These are phyloP conservation scores for Cryphonectria carpinicola DNA, from an alignment of 2,329 filamentous ascomycete species.

Conservation along the genomic window DNA sequence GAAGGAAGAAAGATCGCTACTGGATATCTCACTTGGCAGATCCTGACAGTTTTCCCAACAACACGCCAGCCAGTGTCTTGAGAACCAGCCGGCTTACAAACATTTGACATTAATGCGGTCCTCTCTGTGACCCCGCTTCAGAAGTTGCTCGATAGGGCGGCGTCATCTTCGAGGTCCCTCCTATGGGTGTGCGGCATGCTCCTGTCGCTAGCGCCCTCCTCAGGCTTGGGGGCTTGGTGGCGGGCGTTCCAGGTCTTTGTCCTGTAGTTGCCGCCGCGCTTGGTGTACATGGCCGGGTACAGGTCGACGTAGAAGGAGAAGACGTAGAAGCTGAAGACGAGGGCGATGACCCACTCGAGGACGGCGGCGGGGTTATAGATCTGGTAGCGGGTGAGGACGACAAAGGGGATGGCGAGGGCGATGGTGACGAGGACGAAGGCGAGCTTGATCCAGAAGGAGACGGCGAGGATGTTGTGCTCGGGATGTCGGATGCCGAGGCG, in stretches of 20 bases:
- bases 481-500: conserved; percentile 80
- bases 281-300: conserved; percentile 72
- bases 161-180: not conserved
- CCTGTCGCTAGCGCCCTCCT: conserved; percentile 24
- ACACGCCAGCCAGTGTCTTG: not conserved
- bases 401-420: conserved; percentile 74
- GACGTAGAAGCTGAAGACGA: conserved; percentile 87
- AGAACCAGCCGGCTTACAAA: not conserved
- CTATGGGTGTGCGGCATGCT: conserved; percentile 11
- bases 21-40: not conserved
- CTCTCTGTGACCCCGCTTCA: not conserved
- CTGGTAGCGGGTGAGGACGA: conserved; percentile 52
- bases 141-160: conserved; percentile 13
- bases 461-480: conserved; percentile 71
- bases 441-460: conserved; percentile 88
- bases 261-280: conserved; percentile 39
- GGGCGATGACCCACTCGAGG: conserved; percentile 77
- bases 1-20: not conserved
- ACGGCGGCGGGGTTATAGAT: conserved; percentile 71
- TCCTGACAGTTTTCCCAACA: not conserved
- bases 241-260: conserved; percentile 23
- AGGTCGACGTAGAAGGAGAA: conserved; percentile 88
- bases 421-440: conserved; percentile 82
- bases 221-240: conserved; percentile 18
- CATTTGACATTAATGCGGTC: not conserved